Percentiles rank a stretch among this genome's conserved stretches.
Conservation (phyloP, 768 basidiomycete species). For the Tulasnella sp. region DNA sequence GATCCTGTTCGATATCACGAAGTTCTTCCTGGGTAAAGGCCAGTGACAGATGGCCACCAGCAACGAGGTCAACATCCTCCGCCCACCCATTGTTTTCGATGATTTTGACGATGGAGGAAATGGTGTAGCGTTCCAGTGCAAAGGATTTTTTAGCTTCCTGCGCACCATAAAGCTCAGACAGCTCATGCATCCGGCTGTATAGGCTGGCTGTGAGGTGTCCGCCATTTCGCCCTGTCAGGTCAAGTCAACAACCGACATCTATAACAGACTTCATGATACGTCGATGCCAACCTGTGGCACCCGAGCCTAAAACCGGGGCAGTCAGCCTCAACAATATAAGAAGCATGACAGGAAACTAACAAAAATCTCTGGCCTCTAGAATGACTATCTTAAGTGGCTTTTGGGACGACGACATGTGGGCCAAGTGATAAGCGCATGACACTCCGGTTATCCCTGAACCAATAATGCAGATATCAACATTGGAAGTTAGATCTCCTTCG, state of each 20-base stretch:
- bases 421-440: slow-evolving; percentile 62
- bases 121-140: slow-evolving; percentile 48
- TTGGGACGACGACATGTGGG: slow-evolving; percentile 36
- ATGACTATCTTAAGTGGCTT: slow-evolving; percentile 44
- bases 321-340: slow-evolving; percentile 22
- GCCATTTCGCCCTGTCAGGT: slow-evolving; percentile 57
- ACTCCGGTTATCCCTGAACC: slow-evolving; percentile 75
- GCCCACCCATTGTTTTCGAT: slow-evolving; percentile 36
- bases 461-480: slow-evolving; percentile 66
- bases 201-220: slow-evolving; percentile 54
- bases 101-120: slow-evolving; percentile 38
- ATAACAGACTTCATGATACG: background rate
- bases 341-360: slow-evolving; percentile 37
- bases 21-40: slow-evolving; percentile 41
- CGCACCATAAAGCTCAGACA: slow-evolving; percentile 34
- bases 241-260: background rate
- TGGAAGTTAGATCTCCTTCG: slow-evolving; percentile 41
- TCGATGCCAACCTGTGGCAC: slow-evolving; percentile 54
- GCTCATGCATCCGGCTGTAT: slow-evolving; percentile 38
- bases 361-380: slow-evolving; percentile 78
- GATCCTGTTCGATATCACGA: slow-evolving; percentile 34
- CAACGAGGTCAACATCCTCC: slow-evolving; percentile 49
- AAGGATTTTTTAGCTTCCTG: slow-evolving; percentile 47
- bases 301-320: slow-evolving; percentile 41
- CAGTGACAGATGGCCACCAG: slow-evolving; percentile 43